Evolutionary conservation across 768 basidiomycete species (phyloP), one percentile per base, ranked within the genome.

Genomic region (Leccinum variicolor): DNA sequence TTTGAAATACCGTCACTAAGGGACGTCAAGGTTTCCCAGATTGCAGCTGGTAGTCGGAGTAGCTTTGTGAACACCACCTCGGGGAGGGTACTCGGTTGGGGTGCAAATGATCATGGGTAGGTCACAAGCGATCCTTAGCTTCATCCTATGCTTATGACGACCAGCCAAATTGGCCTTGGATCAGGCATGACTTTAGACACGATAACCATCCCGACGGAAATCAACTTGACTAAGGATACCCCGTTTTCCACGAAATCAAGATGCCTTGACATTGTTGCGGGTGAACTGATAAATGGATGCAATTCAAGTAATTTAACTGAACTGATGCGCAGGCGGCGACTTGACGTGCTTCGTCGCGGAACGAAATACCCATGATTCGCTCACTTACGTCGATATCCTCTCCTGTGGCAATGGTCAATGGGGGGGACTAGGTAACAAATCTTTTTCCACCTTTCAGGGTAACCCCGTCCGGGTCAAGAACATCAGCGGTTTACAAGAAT

Each of bases 51-150:
- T 3, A 76, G 78, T 39, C 79, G 85, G 54, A 85, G 81, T 49
- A 93, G 89, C 64, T 92, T 91, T 66, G 86, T 80, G 10, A 77
- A 84, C 25, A 92, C 92, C 0, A 64, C 73, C 6, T 72, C 76
- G 3, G 94, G 93, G 2, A 77, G 84, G 54, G 89, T 95, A 10
- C 80, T 98, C 19, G 92, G 86, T 0, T 96, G 90, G 84, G 94
- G 94, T 47, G 91, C 91, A 1, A 96, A 97, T 68, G 86, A 90
- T 61, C 88, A 81, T 63, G 93, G 93, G 89, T 89, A 62, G 52
- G 80, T 55, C 14, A 39, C 15, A 6, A 28, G 29, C 19, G 10
- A 25, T 34, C 9, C 17, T 26, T 43, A 1, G 5, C 21, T 33
- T 39, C 41, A 34, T n/a, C 17, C 5, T 49, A 50, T 21, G 56